Base-by-base conservation (phyloP, 306 rosid species). In the Acacia melanoxylon region DNA sequence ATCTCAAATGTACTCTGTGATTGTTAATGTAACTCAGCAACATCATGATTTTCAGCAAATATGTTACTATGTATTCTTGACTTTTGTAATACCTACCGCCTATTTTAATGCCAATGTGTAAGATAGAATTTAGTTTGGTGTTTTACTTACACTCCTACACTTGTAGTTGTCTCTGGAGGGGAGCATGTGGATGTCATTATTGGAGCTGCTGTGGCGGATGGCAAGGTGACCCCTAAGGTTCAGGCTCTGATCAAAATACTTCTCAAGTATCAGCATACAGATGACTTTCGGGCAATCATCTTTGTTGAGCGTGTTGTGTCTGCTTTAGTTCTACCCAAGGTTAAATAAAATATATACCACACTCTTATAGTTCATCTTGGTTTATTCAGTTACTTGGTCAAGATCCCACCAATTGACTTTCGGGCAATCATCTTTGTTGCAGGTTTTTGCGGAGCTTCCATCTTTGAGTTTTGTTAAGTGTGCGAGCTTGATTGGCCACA, bases 181-280 rank as follows among this genome's bases (percentile, higher is more conserved):
- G 99, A 95, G 92, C 99, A 95, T 71, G 98, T 93, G 83, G 99
- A 95, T 86, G 94, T 82, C 85, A 81, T 92, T 83, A 93, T 92
- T 86, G 99, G 99, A 84, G 99, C 99, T 85, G 99, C 99, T 66
- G 98, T 95, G 67, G 99, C 99, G 77, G 99, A 93, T 89, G 99
- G 99, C 84, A 93, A 95, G 85, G 96, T 95, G 88, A 95, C 99
- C 35, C 99, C 99, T 41, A 95, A 93, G 87, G 99, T 95, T 86
- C 99, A 95, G 86, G 96, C 99, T 20, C 91, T 95, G 61, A 85
- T 95, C 77, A 95, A 95, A 85, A 82, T 92, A 81, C 99, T 95
- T 82, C 96, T 95, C 77, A 86, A 92, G 80, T 95, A 95, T 87
- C 93, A 93, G 93, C 85, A 92, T 68, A 95, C 98, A 3, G 92